Evolutionary conservation across 148 eudicot genomes (phyloP).

Genomic region (Arbutus unedo): DNA sequence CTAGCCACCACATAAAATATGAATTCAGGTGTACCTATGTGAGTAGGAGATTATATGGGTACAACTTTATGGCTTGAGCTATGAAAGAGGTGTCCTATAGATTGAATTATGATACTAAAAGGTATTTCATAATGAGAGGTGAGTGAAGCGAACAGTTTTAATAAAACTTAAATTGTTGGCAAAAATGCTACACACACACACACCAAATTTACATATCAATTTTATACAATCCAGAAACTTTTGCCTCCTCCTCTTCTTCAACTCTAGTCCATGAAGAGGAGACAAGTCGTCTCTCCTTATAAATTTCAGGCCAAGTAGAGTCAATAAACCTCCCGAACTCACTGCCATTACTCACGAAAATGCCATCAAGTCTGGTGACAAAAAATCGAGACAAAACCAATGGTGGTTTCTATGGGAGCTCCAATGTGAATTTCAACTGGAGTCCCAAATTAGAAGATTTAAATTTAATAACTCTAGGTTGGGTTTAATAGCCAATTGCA

Average conservation of each 20-base stretch:
- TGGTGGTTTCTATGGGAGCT: not conserved
- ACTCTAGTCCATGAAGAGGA: constrained; percentile 7
- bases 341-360: constrained; percentile 41
- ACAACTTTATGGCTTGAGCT: no score
- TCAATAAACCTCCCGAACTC: constrained; percentile 46
- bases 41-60: no score
- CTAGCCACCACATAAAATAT: no score
- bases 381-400: not conserved
- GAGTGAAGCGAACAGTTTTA: no score
- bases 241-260: constrained; percentile 18
- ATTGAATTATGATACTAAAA: no score
- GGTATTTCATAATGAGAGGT: no score
- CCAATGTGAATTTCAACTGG: not conserved
- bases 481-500: not conserved
- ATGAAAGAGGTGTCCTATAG: no score
- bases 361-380: constrained; percentile 17
- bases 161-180: no score
- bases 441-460: not conserved
- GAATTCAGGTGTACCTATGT: no score
- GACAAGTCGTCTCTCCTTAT: constrained; percentile 14
- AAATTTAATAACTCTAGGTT: not conserved
- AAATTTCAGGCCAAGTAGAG: constrained; percentile 35
- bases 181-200: no score
- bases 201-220: no score
- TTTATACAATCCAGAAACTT: constrained; percentile 5